Base-by-base conservation (phyloP, 2,329 filamentous ascomycete genomes). In the Botryosphaeria dothidea region DNA sequence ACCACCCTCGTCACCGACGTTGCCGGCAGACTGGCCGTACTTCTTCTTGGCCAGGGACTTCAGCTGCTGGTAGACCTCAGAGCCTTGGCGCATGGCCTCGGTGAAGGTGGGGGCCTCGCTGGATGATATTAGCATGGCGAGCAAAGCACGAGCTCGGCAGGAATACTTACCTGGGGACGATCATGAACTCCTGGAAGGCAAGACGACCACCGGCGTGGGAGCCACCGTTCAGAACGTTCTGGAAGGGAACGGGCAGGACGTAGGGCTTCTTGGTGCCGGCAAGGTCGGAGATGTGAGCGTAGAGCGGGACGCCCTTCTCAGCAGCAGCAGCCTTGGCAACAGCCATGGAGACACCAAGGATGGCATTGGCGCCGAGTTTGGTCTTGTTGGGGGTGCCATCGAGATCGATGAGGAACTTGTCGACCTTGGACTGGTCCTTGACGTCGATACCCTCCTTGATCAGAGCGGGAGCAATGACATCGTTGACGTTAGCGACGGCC, bases 1-100 rank as follows among this genome's bases (percentile, higher is more conserved):
- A 90, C 95, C 95, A 87, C 95, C 95, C 89, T 99, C 95, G 79
- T 99, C 95, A 83, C 95, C 95, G 72, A 99, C 95, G 81, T 99
- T 99, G 81, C 94, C 95, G 71, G 95, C 95, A 70, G 95, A 97
- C 84, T 97, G 94, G 79, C 95, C 95, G 81, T 99, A 99, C 88
- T 92, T 95, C 92, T 97, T 95, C 92, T 98, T 98, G 81, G 95
- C 93, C 68, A 98, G 88, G 75, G 86, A 76, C 91, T 99, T 99
- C 76, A 99, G 91, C 83, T 92, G 91, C 83, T 98, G 94, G 90
- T 99, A 99, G 75, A 97, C 93, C 84, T 99, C 95, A 74, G 94
- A 84, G 81, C 95, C 95, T 84, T 96, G 92, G 80, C 94, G 93
- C 84, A 99, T 90, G 78, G 90, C 95, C 87, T 99, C 95, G 73